Conservation (phyloP, 768 basidiomycete species). For the Lactarius pseudohatsudake region DNA sequence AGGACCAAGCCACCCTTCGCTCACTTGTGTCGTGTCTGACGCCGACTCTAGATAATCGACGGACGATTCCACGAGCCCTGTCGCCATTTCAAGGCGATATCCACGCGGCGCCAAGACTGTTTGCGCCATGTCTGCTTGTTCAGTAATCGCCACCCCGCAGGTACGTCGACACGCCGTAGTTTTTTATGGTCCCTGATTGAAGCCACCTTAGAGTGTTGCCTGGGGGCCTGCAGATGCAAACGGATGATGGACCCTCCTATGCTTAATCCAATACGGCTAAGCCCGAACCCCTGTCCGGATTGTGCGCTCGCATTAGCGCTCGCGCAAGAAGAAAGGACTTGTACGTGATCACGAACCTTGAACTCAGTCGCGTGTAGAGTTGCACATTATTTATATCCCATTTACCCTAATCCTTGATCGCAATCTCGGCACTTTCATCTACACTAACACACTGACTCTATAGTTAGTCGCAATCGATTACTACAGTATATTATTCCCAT, state of each 20-base stretch:
- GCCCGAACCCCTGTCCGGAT: slow-evolving; percentile 28
- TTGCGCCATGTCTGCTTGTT: slow-evolving; percentile 30
- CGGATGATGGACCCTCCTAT: slow-evolving; percentile 31
- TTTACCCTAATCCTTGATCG: neutral
- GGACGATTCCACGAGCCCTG: slow-evolving; percentile 32
- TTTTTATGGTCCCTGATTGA: slow-evolving; percentile 4
- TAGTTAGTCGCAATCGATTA: neutral
- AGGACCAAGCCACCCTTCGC: slow-evolving; percentile 2
- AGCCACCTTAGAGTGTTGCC: slow-evolving; percentile 18
- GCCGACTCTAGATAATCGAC: slow-evolving; percentile 30
- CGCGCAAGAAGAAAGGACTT: neutral
- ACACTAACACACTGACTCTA: neutral
- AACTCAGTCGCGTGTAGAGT: neutral
- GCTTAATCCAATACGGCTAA: slow-evolving; percentile 33
- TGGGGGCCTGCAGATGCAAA: slow-evolving; percentile 25
- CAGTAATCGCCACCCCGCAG: slow-evolving; percentile 30
- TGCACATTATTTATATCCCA: neutral
- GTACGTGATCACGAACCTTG: slow-evolving; percentile 2
- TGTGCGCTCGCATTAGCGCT: slow-evolving; percentile 24
- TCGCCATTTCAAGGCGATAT: slow-evolving; percentile 33
- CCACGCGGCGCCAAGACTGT: slow-evolving; percentile 34
- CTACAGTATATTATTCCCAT: neutral
- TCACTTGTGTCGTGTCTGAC: neutral
- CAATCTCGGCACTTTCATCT: neutral
- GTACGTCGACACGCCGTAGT: slow-evolving; percentile 22